Percentiles rank a stretch among this genome's conserved stretches.
Conservation (phyloP, 1,139 yeast species). For the Taphrina betulina region DNA sequence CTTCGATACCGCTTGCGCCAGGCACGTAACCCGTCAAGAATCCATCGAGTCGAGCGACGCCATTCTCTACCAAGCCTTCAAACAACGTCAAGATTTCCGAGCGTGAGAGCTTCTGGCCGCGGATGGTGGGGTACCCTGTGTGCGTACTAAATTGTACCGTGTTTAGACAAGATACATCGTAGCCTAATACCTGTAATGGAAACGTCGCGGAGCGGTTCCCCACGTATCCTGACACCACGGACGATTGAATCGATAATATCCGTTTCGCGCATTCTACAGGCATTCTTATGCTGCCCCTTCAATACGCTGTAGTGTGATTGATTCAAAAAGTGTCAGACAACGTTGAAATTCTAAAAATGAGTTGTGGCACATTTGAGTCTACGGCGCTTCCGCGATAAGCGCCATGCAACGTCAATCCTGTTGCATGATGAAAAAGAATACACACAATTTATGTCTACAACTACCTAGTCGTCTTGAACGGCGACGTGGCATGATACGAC, state of each 20-base stretch:
- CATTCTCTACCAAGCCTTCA: conserved; percentile 52
- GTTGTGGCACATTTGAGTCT: too few species aligned
- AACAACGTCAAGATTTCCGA: conserved; percentile 49
- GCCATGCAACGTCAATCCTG: too few species aligned
- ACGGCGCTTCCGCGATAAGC: too few species aligned
- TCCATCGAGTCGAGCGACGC: conserved; percentile 53
- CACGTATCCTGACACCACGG: conserved; percentile 58
- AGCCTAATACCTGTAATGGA: conserved; percentile 72
- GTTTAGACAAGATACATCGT: conserved; percentile 81
- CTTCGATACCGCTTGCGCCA: conserved; percentile 53
- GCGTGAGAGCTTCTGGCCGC: conserved; percentile 51
- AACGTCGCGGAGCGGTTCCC: conserved; percentile 79
- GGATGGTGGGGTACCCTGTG: conserved; percentile 61
- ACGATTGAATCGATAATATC: conserved; percentile 29
- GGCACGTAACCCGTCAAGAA: conserved; percentile 74
- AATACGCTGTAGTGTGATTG: too few species aligned
- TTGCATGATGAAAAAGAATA: too few species aligned
- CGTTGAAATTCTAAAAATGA: too few species aligned
- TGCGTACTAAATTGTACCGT: conserved; percentile 81
- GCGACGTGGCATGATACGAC: too few species aligned
- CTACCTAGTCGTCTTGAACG: too few species aligned
- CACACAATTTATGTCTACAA: too few species aligned
- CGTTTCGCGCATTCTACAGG: too few species aligned
- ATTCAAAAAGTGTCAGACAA: too few species aligned
- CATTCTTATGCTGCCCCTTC: too few species aligned